A percentile compares a stretch with the other conserved stretches of the same genome.
Conservation (phyloP, 1,284 basidiomycete genomes). For the Ceratobasidium sp. region DNA sequence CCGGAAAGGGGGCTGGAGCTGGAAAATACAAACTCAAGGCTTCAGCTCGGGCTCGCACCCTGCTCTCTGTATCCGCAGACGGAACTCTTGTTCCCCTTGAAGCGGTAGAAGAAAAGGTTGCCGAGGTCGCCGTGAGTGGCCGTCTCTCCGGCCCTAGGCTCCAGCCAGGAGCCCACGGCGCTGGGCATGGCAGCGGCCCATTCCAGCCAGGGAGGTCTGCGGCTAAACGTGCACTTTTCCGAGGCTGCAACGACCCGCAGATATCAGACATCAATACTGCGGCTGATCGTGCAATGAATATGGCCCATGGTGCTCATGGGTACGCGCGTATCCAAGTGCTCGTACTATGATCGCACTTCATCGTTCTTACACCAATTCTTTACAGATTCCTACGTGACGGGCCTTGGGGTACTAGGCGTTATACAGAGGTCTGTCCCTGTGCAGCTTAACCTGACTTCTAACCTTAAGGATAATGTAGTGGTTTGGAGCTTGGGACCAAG, state of each 20-base stretch:
- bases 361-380: constrained; percentile 3
- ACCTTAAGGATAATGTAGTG: constrained; percentile 16
- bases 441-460: background rate
- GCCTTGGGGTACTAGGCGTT: constrained; percentile 36
- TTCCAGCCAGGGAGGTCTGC: constrained; percentile 21
- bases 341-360: background rate
- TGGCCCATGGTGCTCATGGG: constrained; percentile 46
- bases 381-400: constrained; percentile 38
- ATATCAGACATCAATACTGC: constrained; percentile 29
- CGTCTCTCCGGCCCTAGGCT: constrained; percentile 34
- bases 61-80: constrained; percentile 37
- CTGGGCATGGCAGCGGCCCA: constrained; percentile 28
- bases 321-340: background rate
- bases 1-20: constrained; percentile 34
- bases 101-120: constrained; percentile 26
- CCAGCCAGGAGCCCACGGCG: constrained; percentile 34
- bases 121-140: constrained; percentile 41
- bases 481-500: constrained; percentile 40
- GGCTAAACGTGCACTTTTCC: constrained; percentile 33
- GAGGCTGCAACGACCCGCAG: constrained; percentile 34
- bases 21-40: constrained; percentile 43
- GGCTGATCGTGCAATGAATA: constrained; percentile 34
- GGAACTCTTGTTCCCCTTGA: constrained; percentile 25
- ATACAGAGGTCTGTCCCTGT: constrained; percentile 21
- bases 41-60: constrained; percentile 36